A percentile compares a stretch with the other conserved stretches of the same genome.
These are phyloP conservation scores for Orbilia javanica DNA, from an alignment of 2,329 filamentous ascomycete species.

Conservation along the genomic window DNA sequence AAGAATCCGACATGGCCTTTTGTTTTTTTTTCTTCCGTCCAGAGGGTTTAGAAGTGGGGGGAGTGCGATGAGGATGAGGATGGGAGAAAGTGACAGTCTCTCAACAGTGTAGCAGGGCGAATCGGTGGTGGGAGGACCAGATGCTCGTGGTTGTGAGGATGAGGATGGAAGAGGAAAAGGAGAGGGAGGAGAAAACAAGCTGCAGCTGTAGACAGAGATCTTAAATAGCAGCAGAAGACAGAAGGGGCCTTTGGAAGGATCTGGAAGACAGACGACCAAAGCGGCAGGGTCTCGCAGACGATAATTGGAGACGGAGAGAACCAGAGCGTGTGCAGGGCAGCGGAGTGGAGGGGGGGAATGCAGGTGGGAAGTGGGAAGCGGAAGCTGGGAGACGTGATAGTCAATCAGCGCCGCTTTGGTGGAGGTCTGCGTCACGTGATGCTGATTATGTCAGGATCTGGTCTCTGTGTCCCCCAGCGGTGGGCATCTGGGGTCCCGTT, in stretches of 20 bases:
- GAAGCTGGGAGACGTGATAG: constrained; percentile 24
- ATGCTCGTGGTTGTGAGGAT: constrained; percentile 22
- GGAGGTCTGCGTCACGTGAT: neutral
- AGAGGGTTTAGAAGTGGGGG: neutral
- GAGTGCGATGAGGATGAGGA: constrained; percentile 36
- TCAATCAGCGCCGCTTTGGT: neutral
- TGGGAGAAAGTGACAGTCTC: constrained; percentile 28
- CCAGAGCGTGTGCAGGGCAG: neutral
- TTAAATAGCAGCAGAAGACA: no score
- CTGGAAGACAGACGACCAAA: constrained; percentile 5
- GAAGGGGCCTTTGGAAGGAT: constrained; percentile 14
- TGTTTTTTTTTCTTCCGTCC: constrained; percentile 57
- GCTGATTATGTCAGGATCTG: neutral
- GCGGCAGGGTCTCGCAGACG: neutral
- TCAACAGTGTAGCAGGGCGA: neutral
- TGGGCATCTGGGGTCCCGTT: constrained; percentile 32
- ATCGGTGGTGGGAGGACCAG: constrained; percentile 8
- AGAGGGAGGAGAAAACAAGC: neutral
- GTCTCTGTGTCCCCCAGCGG: constrained; percentile 30
- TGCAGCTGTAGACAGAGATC: neutral
- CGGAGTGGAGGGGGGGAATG: constrained; percentile 23
- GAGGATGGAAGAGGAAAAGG: neutral
- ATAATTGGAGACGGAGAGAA: constrained; percentile 5
- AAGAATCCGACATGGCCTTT: constrained; percentile 71
- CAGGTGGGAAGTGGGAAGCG: constrained; percentile 28